Evolutionary conservation across 148 eudicot species (phyloP).

Genomic region (Spergularia bocconei): DNA sequence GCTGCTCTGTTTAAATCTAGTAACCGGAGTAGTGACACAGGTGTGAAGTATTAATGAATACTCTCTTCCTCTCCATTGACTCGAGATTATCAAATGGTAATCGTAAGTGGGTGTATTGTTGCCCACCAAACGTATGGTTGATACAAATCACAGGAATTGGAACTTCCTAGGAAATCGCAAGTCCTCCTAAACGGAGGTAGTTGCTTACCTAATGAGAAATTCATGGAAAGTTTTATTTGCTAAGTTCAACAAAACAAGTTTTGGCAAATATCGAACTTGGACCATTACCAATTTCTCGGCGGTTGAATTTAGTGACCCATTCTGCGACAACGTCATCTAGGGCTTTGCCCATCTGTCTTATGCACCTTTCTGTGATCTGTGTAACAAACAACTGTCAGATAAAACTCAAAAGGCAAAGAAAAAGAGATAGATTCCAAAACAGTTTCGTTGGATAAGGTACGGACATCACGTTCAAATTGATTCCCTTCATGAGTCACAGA

Average conservation of each 20-base stretch:
- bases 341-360: constrained; percentile 65
- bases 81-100: no score
- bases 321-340: constrained; percentile 66
- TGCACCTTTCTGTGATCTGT: constrained; percentile 81
- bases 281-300: constrained; percentile 63
- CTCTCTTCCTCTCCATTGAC: no score
- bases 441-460: constrained; percentile 9
- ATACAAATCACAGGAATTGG: no score
- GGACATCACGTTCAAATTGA: constrained; percentile 74
- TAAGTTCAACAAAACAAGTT: neutral
- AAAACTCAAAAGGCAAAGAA: neutral
- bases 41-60: no score
- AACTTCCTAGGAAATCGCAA: no score
- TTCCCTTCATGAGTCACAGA: constrained; percentile 68
- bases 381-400: constrained; percentile 12
- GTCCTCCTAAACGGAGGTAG: no score
- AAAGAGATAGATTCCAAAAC: neutral
- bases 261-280: neutral
- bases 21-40: no score
- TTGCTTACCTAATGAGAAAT: no score
- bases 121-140: no score
- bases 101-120: no score
- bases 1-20: no score
- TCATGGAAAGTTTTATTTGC: no score
- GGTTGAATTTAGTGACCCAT: constrained; percentile 55